Conservation (phyloP, 352 stramenopile genomes). For the Phytophthora litchii region DNA sequence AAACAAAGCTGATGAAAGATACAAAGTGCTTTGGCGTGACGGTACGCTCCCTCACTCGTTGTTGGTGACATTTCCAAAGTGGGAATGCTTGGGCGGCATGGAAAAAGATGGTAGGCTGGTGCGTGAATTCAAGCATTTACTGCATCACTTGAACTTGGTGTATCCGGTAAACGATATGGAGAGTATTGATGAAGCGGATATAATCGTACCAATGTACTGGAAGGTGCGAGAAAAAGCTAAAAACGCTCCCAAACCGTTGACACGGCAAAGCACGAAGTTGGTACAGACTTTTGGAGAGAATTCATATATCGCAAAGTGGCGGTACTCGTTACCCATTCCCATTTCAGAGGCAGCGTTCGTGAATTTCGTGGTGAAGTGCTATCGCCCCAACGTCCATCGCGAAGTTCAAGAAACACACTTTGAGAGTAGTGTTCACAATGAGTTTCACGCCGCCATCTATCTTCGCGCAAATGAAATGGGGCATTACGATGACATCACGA, state of each 20-base stretch:
- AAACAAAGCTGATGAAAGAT: neutral
- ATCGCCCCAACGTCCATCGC: neutral
- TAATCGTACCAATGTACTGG: slow-evolving; percentile 29
- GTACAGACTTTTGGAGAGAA: neutral
- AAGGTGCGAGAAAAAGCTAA: slow-evolving; percentile 2
- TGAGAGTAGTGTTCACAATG: slow-evolving; percentile 1
- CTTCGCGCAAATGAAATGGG: neutral
- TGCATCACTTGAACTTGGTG: slow-evolving; percentile 17
- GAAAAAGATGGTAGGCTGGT: neutral
- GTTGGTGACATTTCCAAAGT: slow-evolving; percentile 5
- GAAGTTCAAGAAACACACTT: slow-evolving; percentile 1
- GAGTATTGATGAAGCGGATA: neutral
- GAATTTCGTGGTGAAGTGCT: slow-evolving; percentile 21
- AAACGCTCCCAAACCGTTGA: neutral
- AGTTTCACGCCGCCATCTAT: slow-evolving; percentile 15
- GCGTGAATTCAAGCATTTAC: slow-evolving; percentile 17
- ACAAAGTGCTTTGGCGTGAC: slow-evolving; percentile 9
- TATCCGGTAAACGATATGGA: slow-evolving; percentile 7
- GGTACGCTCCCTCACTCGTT: slow-evolving; percentile 14
- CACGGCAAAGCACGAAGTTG: neutral
- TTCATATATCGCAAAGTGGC: neutral
- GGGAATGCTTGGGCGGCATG: neutral
- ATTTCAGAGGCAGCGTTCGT: slow-evolving; percentile 17
- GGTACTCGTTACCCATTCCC: slow-evolving; percentile 17
- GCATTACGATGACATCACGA: slow-evolving; percentile 15